Evolutionary conservation across 2,329 filamentous ascomycete genomes (phyloP), one percentile per base, ranked within the genome.

Genomic region (Verticillium klebahnii): DNA sequence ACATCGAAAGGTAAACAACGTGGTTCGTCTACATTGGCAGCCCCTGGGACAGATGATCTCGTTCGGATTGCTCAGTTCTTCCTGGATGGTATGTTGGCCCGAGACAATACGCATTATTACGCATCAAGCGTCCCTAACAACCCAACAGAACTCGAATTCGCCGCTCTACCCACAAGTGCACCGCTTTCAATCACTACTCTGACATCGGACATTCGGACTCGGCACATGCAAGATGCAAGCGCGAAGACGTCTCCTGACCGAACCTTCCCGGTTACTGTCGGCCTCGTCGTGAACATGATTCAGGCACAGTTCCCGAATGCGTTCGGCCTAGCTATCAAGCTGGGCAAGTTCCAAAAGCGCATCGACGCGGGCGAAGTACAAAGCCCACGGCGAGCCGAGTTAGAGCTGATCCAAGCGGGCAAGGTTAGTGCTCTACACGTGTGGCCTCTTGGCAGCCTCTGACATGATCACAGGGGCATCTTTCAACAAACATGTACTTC

Each of bases 391-490:
- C 77, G 76, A 56, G 70, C 83, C 1, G 83, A 86, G 69, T 69
- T 86, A 19, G 80, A 84, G 62, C 67, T 85, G 5, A 74, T 85
- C 58, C 75, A 80, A 60, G 76, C 75, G 14, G 83, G 82, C 66
- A 83, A 80, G 75, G 82, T 84, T 67, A 68, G 75, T 62, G 4
- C 50, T 19, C 23, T 32, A 23, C 4, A n/a, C 7, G 15, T 19
- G 15, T n/a, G 6, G 36, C 37, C 7, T 31, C 9, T 15, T 11
- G 17, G 45, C 25, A 39, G 11, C 36, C 57, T 62, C 67, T 72
- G 56, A 68, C 61, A n/a, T 45, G 32, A 14, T 55, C 11, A 32
- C 56, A 82, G 80, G 72, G 69, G 19, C 74, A 65, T 45, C 68
- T 83, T 40, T 67, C 73, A 8, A 63, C 73, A 0, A 66, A 70